Evolutionary conservation across 768 basidiomycete species (phyloP).

Genomic region (Chiua virens): DNA sequence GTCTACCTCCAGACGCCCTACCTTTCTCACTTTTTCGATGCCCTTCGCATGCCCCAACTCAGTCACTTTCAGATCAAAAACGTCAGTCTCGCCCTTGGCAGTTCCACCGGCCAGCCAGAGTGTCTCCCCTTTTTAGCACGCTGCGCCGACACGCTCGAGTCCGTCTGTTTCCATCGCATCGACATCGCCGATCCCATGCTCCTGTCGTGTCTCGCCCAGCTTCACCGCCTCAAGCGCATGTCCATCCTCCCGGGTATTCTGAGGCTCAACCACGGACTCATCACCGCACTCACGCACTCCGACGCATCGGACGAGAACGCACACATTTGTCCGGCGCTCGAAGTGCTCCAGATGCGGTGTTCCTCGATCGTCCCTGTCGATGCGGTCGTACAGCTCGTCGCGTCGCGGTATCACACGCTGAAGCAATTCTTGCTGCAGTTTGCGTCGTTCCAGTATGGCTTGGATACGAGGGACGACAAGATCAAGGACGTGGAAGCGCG

Average conservation of each 20-base stretch:
- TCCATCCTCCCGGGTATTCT: slow-evolving; percentile 27
- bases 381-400: slow-evolving; percentile 22
- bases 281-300: slow-evolving; percentile 20
- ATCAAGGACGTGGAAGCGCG: slow-evolving; percentile 17
- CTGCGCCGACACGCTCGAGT: slow-evolving; percentile 30
- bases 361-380: slow-evolving; percentile 24
- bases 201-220: slow-evolving; percentile 20
- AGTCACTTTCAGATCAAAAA: slow-evolving; percentile 29
- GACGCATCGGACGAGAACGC: not conserved
- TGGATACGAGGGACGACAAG: slow-evolving; percentile 28
- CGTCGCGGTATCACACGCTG: slow-evolving; percentile 22
- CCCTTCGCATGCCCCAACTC: slow-evolving; percentile 24
- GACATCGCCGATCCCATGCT: slow-evolving; percentile 22
- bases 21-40: slow-evolving; percentile 24
- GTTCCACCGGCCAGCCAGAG: slow-evolving; percentile 25
- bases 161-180: slow-evolving; percentile 20
- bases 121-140: slow-evolving; percentile 27
- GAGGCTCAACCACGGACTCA: slow-evolving; percentile 32
- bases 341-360: slow-evolving; percentile 24
- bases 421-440: slow-evolving; percentile 25
- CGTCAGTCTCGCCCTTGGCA: slow-evolving; percentile 29
- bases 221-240: slow-evolving; percentile 18
- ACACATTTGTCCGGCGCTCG: slow-evolving; percentile 23
- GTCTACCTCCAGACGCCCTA: slow-evolving; percentile 30
- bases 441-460: slow-evolving; percentile 29